Evolutionary conservation across 495 filamentous ascomycete genomes (phyloP), one percentile per base, ranked within the genome.

Genomic region (Xylaria nigripes): DNA sequence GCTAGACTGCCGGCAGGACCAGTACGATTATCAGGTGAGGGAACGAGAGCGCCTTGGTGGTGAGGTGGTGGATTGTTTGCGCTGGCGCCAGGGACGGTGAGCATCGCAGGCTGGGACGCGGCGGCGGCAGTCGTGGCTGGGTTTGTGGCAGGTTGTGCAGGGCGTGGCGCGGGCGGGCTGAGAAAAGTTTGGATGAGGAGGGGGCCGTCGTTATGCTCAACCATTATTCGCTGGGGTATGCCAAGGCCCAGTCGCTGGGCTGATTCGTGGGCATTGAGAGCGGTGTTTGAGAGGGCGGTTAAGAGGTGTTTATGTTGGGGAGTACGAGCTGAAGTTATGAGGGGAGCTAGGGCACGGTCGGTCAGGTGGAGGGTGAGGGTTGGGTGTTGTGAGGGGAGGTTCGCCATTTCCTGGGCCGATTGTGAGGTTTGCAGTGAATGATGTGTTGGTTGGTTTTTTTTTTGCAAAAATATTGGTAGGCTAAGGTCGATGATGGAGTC

Each of bases 291-390:
- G 7, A 77, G 66, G 0, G 58, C 53, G 18, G 68, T 58, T n/a
- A 77, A 65, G 40, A 69, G 56, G 15, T 67, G 60, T 46, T 62
- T 59, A 27, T 61, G 59, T 16, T 48, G 19, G 2, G 27, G n/a
- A 38, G 56, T 47, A 46, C 48, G 61, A 22, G 66, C 56, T 13
- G 72, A 72, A n/a, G 70, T 71, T 34, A 77, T 61, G 48, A 76
- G 61, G n/a, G 72, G 71, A 0, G 69, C 72, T 36, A 71, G 68
- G 30, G 66, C 55, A 40, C 65, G 59, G 63, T 75, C 72, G 27
- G 68, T 59, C 25, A 75, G 70, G 60, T 74, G 70, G 13, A 72
- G 61, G 45, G 67, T 50, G 47, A 72, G 60, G 49, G 51, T 51
- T 6, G 68, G 68, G 59, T 68, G 64, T 49, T 68, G 57, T 19